A percentile compares a stretch with the other conserved stretches of the same genome.
Conservation (phyloP, 1,284 basidiomycete species). For the Takashimella koratensis region DNA sequence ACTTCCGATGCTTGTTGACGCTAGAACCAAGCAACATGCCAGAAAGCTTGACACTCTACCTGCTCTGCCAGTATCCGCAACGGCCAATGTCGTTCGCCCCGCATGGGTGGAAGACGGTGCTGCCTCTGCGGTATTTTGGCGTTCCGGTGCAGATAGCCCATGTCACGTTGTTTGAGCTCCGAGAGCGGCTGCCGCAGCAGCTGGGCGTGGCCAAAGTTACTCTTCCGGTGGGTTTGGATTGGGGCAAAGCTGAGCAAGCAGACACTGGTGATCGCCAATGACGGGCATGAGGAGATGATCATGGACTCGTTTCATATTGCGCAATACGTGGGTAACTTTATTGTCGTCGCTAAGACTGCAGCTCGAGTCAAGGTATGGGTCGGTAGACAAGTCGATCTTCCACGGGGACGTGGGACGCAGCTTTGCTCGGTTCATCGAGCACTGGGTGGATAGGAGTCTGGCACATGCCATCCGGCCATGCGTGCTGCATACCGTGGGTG, state of each 20-base stretch:
- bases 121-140: conserved; percentile 10
- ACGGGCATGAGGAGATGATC: conserved; percentile 9
- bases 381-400: conserved; percentile 12
- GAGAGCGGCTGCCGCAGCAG: conserved; percentile 10
- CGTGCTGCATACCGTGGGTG: conserved; percentile 15
- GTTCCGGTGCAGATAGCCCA: conserved; percentile 6
- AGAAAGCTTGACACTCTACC: conserved; percentile 9
- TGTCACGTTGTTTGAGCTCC: conserved; percentile 13
- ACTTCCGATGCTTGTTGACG: too few species aligned
- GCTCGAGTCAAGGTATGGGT: conserved; percentile 13
- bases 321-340: conserved; percentile 7
- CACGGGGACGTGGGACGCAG: conserved; percentile 8
- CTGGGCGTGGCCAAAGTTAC: conserved; percentile 16
- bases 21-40: too few species aligned
- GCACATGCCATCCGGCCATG: conserved; percentile 15
- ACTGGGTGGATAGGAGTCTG: conserved; percentile 18
- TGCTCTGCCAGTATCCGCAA: conserved; percentile 9
- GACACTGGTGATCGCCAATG: conserved; percentile 3
- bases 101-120: conserved; percentile 20
- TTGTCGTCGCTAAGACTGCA: background rate
- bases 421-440: conserved; percentile 16
- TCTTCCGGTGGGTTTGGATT: conserved; percentile 10
- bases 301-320: conserved; percentile 20
- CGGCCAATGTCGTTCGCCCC: conserved; percentile 20
- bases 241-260: background rate